Base-by-base conservation (phyloP, 2,329 filamentous ascomycete species). In the Arthrobotrys musiformis region DNA sequence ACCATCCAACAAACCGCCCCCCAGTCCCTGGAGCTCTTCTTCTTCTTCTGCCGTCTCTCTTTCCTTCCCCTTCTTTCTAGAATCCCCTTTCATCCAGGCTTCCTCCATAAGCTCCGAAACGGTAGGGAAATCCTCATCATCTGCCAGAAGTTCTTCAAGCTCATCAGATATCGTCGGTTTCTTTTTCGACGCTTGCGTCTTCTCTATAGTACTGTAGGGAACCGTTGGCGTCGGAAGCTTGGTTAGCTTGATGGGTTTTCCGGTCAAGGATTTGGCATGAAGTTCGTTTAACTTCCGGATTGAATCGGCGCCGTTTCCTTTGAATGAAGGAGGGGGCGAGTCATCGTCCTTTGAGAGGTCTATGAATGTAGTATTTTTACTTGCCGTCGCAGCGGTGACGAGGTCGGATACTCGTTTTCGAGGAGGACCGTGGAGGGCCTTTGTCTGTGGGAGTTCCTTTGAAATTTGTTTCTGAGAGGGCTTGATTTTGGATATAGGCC, bases 331-430 rank as follows among this genome's bases (percentile, higher is more conserved):
- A 37, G 19, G 3, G 2, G 54, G 54, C 33, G 33, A 35, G 17
- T 58, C 54, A 11, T 77, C 73, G 2, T 77, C 73, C 15, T 62
- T 61, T 13, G 73, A 77, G 9, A 77, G 66, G 40, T 77, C 73
- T n/a, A 77, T 60, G 17, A 70, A 46, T 17, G 42, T 22, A 35
- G 70, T 56, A 0, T 17, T n/a, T 2, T 50, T 52, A 37, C 28
- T 61, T 1, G 28, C 46, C 2, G 73, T 60, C 9, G 50, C 50
- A 9, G 50, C 73, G 17, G 35, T 70, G 15, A 77, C 61, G 3
- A 77, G 58, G 28, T 77, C 73, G 2, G 73, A 77, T 5, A 77
- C 66, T 22, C 73, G 50, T 50, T 70, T 77, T 24, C 73, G 63
- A 17, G 24, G 50, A 54, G 44, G 28, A 17, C 28, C 9, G 15